A percentile compares a stretch with the other conserved stretches of the same genome.
Evolutionary conservation across 805 yeast genomes (phyloP).

Genomic region (Zygoascus ofunaensis): DNA sequence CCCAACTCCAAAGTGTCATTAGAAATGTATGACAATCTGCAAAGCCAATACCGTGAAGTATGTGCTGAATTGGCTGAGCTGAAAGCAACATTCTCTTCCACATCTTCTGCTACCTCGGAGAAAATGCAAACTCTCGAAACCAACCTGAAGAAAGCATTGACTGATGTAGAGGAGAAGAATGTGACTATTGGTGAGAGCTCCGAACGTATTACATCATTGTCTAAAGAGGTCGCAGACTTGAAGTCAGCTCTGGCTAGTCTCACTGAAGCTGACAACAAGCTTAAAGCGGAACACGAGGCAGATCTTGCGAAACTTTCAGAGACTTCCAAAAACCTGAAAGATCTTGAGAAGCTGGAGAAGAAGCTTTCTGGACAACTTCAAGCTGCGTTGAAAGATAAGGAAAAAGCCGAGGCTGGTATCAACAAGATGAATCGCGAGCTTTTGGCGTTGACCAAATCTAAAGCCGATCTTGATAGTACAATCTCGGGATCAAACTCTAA

Average conservation of each 20-base stretch:
- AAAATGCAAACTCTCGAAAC: constrained; percentile 26
- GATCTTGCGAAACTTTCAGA: constrained; percentile 24
- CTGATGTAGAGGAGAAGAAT: constrained; percentile 29
- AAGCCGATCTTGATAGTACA: constrained; percentile 40
- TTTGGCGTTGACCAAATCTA: constrained; percentile 52
- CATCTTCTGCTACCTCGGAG: not conserved
- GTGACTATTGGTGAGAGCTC: constrained; percentile 5
- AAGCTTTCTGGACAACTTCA: constrained; percentile 30
- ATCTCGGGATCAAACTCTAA: constrained; percentile 31
- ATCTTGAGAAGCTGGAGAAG: constrained; percentile 25
- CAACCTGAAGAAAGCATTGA: constrained; percentile 28
- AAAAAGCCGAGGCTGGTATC: constrained; percentile 74
- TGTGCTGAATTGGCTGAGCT: constrained; percentile 15
- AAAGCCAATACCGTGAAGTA: constrained; percentile 20
- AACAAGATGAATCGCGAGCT: constrained; percentile 85
- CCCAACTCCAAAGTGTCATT: constrained; percentile 60
- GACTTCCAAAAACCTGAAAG: constrained; percentile 27
- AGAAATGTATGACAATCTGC: constrained; percentile 40
- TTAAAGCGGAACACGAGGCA: constrained; percentile 19
- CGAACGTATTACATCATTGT: constrained; percentile 7
- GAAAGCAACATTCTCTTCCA: constrained; percentile 4
- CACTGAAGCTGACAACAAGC: constrained; percentile 7
- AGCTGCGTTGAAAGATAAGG: constrained; percentile 36
- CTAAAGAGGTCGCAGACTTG: constrained; percentile 12
- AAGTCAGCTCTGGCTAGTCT: constrained; percentile 15